A percentile compares a stretch with the other conserved stretches of the same genome.
phyloP scores from a whole-genome alignment of 2,329 filamentous ascomycete genomes.

The Botrytis hyacinthi region DNA sequence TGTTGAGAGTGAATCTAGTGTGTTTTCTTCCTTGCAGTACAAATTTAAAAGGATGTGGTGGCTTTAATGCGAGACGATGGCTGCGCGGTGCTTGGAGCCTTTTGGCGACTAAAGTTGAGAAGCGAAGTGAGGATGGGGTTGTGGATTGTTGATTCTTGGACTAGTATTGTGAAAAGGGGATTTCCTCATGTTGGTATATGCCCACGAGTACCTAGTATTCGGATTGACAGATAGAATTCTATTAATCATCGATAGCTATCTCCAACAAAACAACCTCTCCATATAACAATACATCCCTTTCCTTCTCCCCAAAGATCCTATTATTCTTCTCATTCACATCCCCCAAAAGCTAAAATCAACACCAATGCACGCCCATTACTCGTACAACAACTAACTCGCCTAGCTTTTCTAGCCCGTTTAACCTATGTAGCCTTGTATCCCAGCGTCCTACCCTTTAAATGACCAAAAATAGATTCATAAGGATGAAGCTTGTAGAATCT shows the following conservation, averaged over 20 bases:
- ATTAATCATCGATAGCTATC: not conserved
- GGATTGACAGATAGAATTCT: not conserved
- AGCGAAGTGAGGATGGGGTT: not conserved
- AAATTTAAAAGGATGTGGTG: not conserved
- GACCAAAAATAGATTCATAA: not conserved
- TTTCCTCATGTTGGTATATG: too few relatives aligned
- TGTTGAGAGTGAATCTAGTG: not conserved
- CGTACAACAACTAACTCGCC: not conserved
- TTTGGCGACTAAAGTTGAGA: not conserved
- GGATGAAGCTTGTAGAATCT: not conserved
- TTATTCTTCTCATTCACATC: not conserved
- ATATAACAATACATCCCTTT: not conserved
- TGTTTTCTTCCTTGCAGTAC: not conserved
- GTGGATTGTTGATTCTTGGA: not conserved
- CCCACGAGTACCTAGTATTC: too few relatives aligned
- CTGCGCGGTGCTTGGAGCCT: not conserved
- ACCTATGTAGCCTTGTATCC: not conserved
- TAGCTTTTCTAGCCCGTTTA: not conserved
- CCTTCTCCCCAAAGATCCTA: not conserved
- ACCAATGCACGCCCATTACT: conserved; percentile 4
- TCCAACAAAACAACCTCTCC: not conserved
- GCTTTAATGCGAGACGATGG: not conserved
- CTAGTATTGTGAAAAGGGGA: not conserved
- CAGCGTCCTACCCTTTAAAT: not conserved
- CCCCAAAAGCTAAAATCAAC: not conserved